Evolutionary conservation across 2,329 filamentous ascomycete genomes (phyloP), one percentile per base, ranked within the genome.

Genomic region (Trichoderma atrobrunneum): DNA sequence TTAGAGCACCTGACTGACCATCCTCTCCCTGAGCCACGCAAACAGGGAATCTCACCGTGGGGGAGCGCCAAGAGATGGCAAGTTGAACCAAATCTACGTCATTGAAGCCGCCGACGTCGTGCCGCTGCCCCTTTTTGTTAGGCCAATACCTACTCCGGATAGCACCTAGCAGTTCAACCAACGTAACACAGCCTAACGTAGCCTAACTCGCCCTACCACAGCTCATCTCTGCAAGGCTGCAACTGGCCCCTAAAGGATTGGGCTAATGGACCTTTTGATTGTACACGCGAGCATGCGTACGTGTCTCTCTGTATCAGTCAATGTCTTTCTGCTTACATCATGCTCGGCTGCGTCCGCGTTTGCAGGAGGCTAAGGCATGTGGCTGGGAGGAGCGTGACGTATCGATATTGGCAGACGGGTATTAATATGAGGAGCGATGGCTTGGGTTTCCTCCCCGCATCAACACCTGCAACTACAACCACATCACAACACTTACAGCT

Each of bases 341-440:
- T 69, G n/a, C 26, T 28, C 7, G 36, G 56, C 36, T 51, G 24
- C 56, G 36, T 39, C 21, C 34, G 21, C 21, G 34, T 32, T 26
- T 69, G 66, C 36, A 61, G n/a, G 66, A 32, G 56, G 36, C 66
- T 69, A 69, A 69, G 39, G 54, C 57, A 32, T 61, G 65, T 60
- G 36, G 34, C 34, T 59, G 67, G 67, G 54, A 56, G 67, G 59
- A 63, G 61, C 32, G 60, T 63, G 59, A 63, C 61, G 68, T 64
- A 61, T 61, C 60, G 60, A 64, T 64, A 32, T 39, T n/a, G 59
- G 68, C 68, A 21, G 12, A 59, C 56, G 28, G 56, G 28, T 60
- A 62, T 43, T 67, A 39, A 61, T 60, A 48, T 24, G 48, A 34
- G 51, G 32, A 54, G 48, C 5, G 21, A 28, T 4, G 32, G 54